Evolutionary conservation across 129 eudicot species (phyloP).

Genomic region (Tagetes patula): DNA sequence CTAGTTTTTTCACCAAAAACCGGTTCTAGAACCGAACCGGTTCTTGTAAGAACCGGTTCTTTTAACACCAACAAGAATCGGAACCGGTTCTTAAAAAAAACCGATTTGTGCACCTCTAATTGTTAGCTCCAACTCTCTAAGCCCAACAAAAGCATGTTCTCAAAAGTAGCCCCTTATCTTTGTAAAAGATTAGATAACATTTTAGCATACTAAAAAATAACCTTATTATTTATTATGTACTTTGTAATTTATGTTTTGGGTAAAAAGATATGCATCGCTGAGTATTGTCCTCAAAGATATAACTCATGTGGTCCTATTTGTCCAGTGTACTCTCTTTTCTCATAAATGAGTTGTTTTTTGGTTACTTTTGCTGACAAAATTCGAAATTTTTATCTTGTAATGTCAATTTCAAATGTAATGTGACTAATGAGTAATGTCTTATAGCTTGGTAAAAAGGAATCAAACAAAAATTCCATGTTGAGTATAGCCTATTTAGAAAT

Average conservation of each 20-base stretch:
- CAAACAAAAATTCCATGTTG: too few relatives aligned
- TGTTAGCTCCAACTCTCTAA: too few relatives aligned
- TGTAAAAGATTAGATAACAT: background rate
- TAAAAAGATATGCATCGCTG: background rate
- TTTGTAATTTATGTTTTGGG: background rate
- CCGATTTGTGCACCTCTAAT: too few relatives aligned
- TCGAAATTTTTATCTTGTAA: too few relatives aligned
- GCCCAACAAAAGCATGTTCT: too few relatives aligned
- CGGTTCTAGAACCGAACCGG: too few relatives aligned
- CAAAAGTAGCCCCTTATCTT: too few relatives aligned
- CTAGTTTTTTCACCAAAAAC: too few relatives aligned
- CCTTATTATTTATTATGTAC: background rate
- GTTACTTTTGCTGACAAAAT: background rate
- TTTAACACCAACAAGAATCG: too few relatives aligned
- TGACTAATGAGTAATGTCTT: background rate
- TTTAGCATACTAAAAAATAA: background rate
- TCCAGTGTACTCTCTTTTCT: background rate
- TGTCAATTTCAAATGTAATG: background rate
- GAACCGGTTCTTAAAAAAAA: too few relatives aligned
- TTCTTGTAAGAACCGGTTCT: too few relatives aligned
- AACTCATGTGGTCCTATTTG: slow-evolving; percentile 6
- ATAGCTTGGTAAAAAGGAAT: too few relatives aligned
- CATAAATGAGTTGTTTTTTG: background rate
- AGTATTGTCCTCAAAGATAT: background rate
- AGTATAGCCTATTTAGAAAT: background rate